Evolutionary conservation across 352 stramenopile genomes (phyloP).

Genomic region (Pythium periplocum): DNA sequence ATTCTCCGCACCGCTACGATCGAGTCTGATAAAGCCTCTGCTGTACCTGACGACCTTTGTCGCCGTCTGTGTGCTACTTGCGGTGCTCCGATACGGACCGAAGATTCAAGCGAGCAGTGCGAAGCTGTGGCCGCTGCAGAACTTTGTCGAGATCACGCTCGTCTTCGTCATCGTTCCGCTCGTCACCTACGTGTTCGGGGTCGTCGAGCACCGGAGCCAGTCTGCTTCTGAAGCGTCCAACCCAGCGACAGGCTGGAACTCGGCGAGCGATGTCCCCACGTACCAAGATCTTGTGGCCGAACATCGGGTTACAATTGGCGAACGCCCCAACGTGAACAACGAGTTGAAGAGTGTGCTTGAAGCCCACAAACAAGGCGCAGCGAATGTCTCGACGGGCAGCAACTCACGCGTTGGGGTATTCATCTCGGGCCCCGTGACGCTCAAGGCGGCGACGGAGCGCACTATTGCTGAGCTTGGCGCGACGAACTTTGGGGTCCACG

Average conservation of each 20-base stretch:
- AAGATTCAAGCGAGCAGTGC: conserved; percentile 25
- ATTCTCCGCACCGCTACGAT: no score
- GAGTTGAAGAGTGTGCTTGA: conserved; percentile 26
- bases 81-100: conserved; percentile 32
- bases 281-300: no score
- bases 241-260: conserved; percentile 14
- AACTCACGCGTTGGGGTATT: conserved; percentile 26
- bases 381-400: background rate
- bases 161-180: conserved; percentile 29
- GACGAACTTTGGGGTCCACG: conserved; percentile 21
- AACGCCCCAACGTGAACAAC: conserved; percentile 18
- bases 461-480: conserved; percentile 8
- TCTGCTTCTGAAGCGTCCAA: conserved; percentile 20
- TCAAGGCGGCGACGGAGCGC: conserved; percentile 19
- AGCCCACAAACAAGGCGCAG: background rate
- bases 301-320: no score
- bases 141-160: conserved; percentile 32
- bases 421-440: conserved; percentile 29
- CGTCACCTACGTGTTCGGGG: conserved; percentile 18
- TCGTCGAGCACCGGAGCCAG: conserved; percentile 22
- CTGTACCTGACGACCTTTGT: conserved; percentile 27
- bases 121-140: conserved; percentile 45
- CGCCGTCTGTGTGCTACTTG: conserved; percentile 15
- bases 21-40: background rate
- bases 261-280: no score